These are phyloP conservation scores for Russula ochroleuca DNA, from an alignment of 768 basidiomycete species.

Conservation along the genomic window DNA sequence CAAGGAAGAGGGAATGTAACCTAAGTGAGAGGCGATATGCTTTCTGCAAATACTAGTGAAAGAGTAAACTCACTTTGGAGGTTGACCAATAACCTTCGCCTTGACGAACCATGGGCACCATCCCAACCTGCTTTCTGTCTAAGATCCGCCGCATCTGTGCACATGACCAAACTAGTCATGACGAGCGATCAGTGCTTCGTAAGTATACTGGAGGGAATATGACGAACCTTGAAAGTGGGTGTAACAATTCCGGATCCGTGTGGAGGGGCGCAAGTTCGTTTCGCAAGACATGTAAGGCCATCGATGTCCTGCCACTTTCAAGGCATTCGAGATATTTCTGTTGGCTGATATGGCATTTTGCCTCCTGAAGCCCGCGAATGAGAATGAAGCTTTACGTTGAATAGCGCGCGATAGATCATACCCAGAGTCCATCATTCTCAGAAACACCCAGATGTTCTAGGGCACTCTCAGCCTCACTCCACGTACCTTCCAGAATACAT, in stretches of 20 bases:
- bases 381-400: constrained; percentile 5
- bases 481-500: constrained; percentile 73
- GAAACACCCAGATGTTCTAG: constrained; percentile 64
- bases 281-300: constrained; percentile 80
- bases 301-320: constrained; percentile 72
- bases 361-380: constrained; percentile 48
- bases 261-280: constrained; percentile 83
- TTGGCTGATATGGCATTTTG: constrained; percentile 81
- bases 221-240: constrained; percentile 79
- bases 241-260: constrained; percentile 74
- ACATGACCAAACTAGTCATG: constrained; percentile 63
- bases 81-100: constrained; percentile 66
- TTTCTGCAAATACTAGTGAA: neutral
- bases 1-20: constrained; percentile 80
- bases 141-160: constrained; percentile 77
- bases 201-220: constrained; percentile 11
- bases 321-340: constrained; percentile 96
- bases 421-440: constrained; percentile 66
- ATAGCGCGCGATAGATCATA: constrained; percentile 36
- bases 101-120: constrained; percentile 76
- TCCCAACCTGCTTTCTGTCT: constrained; percentile 83
- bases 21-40: constrained; percentile 40
- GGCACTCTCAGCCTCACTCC: constrained; percentile 71
- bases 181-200: neutral
- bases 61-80: constrained; percentile 64